Conservation (phyloP, 139 green algal species). For the Dunaliella primolecta region DNA sequence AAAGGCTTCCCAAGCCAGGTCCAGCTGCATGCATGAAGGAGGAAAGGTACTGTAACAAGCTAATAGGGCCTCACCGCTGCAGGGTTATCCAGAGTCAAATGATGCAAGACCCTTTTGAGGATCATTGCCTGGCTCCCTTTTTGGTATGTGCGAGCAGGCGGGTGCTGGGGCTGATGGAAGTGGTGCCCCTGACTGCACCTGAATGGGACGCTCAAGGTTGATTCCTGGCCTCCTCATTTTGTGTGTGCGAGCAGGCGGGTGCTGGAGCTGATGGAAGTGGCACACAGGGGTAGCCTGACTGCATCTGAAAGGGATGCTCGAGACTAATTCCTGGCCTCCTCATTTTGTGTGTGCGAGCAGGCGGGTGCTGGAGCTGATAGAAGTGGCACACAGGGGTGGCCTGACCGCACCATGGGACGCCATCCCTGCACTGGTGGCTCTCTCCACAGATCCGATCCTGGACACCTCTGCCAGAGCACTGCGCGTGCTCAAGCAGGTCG, state of each 20-base stretch:
- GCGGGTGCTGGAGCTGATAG: slow-evolving; percentile 66
- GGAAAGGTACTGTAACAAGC: too few relatives aligned
- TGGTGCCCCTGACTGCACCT: too few relatives aligned
- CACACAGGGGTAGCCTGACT: slow-evolving; percentile 60
- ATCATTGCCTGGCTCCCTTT: too few relatives aligned
- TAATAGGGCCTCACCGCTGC: too few relatives aligned
- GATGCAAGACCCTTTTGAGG: too few relatives aligned
- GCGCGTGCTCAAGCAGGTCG: slow-evolving; percentile 9
- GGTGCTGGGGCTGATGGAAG: slow-evolving; percentile 70
- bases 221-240: too few relatives aligned
- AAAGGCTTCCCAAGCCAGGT: neutral
- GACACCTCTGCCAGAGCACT: slow-evolving; percentile 30
- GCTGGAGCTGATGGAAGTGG: slow-evolving; percentile 66
- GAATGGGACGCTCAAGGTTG: neutral
- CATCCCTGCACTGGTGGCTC: slow-evolving; percentile 54
- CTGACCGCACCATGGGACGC: slow-evolving; percentile 68
- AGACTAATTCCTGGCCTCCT: too few relatives aligned
- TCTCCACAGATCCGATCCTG: slow-evolving; percentile 54
- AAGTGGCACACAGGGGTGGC: slow-evolving; percentile 66
- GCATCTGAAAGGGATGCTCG: too few relatives aligned
- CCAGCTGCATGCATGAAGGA: neutral
- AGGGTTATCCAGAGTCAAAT: too few relatives aligned
- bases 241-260: slow-evolving; percentile 42
- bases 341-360: slow-evolving; percentile 31
- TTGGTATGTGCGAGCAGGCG: slow-evolving; percentile 33